These are phyloP conservation scores for Boletus rubescentipes DNA, from an alignment of 768 basidiomycete genomes.

Conservation along the genomic window DNA sequence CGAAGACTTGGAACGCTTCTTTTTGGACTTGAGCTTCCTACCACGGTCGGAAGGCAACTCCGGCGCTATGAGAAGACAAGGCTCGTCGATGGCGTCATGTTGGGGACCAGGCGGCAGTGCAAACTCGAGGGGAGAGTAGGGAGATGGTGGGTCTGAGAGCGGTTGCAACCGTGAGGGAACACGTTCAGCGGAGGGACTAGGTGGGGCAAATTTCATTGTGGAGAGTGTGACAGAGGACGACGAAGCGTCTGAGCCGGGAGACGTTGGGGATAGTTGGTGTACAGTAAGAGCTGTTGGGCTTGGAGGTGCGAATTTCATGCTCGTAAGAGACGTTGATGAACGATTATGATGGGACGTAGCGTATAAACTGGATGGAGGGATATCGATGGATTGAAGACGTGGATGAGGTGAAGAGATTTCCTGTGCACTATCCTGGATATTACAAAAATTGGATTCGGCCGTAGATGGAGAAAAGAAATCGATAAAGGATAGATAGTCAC, in stretches of 20 bases:
- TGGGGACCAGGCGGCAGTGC: conserved; percentile 19
- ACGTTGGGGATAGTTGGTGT: conserved; percentile 12
- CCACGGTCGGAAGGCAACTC: conserved; percentile 45
- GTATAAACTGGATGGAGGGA: conserved; percentile 21
- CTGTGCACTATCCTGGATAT: conserved; percentile 1
- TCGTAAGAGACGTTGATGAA: conserved; percentile 28
- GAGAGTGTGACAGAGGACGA: conserved; percentile 26
- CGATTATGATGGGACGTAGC: conserved; percentile 11
- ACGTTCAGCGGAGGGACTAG: conserved; percentile 22
- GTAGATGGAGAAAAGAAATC: conserved; percentile 40
- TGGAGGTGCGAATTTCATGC: conserved; percentile 34
- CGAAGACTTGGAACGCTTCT: conserved; percentile 29
- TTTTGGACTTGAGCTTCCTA: conserved; percentile 14
- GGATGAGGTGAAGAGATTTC: conserved; percentile 10
- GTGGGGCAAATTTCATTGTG: conserved; percentile 30
- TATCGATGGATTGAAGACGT: conserved; percentile 18
- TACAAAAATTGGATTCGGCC: conserved; percentile 3
- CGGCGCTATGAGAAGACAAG: conserved; percentile 45
- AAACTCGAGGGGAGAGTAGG: conserved; percentile 33
- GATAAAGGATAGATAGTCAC: conserved; percentile 46
- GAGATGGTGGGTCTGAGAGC: conserved; percentile 25
- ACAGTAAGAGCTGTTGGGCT: conserved; percentile 18
- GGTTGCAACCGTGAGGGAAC: conserved; percentile 12
- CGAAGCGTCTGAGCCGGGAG: conserved; percentile 4
- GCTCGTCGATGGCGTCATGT: conserved; percentile 28